phyloP scores from a whole-genome alignment of 2,329 filamentous ascomycete species.

The Ilyonectria robusta region DNA sequence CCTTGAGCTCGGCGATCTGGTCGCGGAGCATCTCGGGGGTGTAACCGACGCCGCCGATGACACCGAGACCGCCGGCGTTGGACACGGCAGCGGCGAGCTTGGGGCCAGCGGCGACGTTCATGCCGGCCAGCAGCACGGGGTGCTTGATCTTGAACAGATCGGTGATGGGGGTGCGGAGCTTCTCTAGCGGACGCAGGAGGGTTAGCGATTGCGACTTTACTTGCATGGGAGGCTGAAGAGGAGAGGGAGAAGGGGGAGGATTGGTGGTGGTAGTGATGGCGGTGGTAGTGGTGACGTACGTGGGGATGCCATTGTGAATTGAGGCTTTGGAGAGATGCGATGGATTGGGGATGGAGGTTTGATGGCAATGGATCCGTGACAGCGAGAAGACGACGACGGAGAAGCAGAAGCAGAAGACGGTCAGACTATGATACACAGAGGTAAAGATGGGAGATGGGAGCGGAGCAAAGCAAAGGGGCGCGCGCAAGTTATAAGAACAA shows the following conservation, averaged over 20 bases:
- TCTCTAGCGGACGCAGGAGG: slow-evolving; percentile 48
- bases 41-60: slow-evolving; percentile 96
- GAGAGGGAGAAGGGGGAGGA: background rate
- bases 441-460: slow-evolving; percentile 2
- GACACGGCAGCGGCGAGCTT: slow-evolving; percentile 97
- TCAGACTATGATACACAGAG: background rate
- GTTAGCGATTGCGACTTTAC: slow-evolving; percentile 1
- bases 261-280: background rate
- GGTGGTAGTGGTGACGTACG: slow-evolving; percentile 72
- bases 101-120: slow-evolving; percentile 98
- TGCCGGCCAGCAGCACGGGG: slow-evolving; percentile 94
- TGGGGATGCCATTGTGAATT: slow-evolving; percentile 79
- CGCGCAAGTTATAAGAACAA: slow-evolving; percentile 39
- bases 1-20: slow-evolving; percentile 95
- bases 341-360: background rate
- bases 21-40: slow-evolving; percentile 97
- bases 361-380: background rate
- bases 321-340: slow-evolving; percentile 21
- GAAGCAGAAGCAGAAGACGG: background rate
- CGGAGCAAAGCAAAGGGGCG: slow-evolving; percentile 3
- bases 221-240: slow-evolving; percentile 16
- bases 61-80: slow-evolving; percentile 95
- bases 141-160: slow-evolving; percentile 99
- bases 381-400: background rate
- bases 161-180: slow-evolving; percentile 90